Conservation (phyloP, 1,284 basidiomycete genomes). For the Rhodotorula sp. region DNA sequence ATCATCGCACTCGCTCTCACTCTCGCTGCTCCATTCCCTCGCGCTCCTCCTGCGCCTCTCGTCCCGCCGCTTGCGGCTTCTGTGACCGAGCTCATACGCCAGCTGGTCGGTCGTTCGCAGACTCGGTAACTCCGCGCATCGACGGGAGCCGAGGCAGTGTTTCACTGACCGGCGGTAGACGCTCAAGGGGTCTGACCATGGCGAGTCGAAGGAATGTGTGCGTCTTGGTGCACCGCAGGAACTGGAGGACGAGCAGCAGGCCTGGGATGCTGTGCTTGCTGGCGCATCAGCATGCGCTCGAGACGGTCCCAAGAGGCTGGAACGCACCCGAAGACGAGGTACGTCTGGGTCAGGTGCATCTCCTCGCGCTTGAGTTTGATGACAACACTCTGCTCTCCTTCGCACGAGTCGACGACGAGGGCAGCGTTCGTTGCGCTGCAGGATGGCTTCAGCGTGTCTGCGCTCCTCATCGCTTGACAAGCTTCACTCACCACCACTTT, state of each 20-base stretch:
- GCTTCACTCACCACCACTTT: conserved; percentile 11
- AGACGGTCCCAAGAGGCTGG: not conserved
- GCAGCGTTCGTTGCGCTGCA: not conserved
- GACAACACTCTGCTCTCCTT: not conserved
- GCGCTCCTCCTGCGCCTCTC: not conserved
- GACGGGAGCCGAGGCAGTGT: not conserved
- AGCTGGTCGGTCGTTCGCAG: too few species aligned
- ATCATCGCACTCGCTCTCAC: not conserved
- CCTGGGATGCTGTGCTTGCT: not conserved
- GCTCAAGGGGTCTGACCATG: not conserved
- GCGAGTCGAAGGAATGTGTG: conserved; percentile 4
- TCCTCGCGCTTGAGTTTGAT: not conserved
- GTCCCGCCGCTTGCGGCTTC: not conserved
- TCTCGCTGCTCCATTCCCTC: not conserved
- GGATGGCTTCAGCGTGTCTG: not conserved
- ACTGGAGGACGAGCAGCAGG: conserved; percentile 12
- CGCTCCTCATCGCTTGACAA: too few species aligned
- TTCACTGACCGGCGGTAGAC: not conserved
- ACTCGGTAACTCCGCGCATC: too few species aligned
- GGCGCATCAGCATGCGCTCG: not conserved
- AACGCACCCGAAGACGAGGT: conserved; percentile 14
- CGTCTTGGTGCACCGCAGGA: conserved; percentile 1
- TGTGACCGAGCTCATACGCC: not conserved
- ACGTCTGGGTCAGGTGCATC: conserved; percentile 15
- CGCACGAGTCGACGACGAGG: not conserved